These are phyloP conservation scores for Kodamaea nitidulidarum DNA, from an alignment of 805 yeast genomes.

Conservation along the genomic window DNA sequence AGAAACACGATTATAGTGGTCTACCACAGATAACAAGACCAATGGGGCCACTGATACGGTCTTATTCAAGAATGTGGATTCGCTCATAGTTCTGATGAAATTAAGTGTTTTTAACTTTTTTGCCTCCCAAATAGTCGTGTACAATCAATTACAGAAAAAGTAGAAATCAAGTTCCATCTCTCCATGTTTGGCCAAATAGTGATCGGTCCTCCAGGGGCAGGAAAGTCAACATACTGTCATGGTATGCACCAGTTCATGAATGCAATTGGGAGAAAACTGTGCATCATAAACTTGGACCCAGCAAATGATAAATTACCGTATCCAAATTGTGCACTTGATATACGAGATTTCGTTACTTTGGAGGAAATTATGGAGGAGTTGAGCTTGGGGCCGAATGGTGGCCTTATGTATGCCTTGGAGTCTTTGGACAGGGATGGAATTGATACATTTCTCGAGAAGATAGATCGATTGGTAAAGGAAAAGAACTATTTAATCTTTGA, in stretches of 20 bases:
- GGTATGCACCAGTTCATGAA: constrained; percentile 91
- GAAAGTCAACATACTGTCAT: constrained; percentile 90
- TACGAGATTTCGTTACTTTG: constrained; percentile 68
- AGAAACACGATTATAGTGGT: constrained; percentile 87
- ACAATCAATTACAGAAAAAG: neutral
- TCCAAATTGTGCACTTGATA: constrained; percentile 65
- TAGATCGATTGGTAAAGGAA: constrained; percentile 52
- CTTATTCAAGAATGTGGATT: constrained; percentile 39
- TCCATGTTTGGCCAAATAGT: constrained; percentile 79
- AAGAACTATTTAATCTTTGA: constrained; percentile 71
- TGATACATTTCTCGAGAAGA: constrained; percentile 53
- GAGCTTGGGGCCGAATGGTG: constrained; percentile 84
- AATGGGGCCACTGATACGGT: constrained; percentile 92
- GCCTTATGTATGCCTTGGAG: constrained; percentile 79
- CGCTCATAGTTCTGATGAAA: constrained; percentile 19
- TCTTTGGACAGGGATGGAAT: constrained; percentile 39
- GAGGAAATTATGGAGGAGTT: constrained; percentile 76
- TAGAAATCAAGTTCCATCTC: neutral
- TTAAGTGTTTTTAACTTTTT: constrained; percentile 5
- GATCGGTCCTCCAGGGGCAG: constrained; percentile 98
- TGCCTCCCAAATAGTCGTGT: constrained; percentile 10
- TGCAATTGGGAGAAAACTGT: constrained; percentile 87
- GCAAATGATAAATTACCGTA: constrained; percentile 74
- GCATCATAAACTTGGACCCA: constrained; percentile 88
- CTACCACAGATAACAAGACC: constrained; percentile 89